Evolutionary conservation across 73 alveolate species (phyloP).

Genomic region (Paramecium pentaurelia): DNA sequence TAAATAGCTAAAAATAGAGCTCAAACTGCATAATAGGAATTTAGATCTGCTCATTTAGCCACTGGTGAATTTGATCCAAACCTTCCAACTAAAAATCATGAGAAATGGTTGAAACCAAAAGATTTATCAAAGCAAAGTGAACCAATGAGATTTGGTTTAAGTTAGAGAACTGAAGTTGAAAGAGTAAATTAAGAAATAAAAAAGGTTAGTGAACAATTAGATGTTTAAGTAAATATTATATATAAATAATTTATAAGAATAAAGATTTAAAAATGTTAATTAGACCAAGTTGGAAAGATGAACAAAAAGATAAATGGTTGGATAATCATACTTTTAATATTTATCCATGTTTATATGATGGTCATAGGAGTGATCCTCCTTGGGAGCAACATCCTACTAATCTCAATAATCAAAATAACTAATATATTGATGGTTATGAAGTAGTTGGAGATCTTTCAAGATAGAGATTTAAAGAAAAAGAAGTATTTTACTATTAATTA

Average conservation of each 20-base stretch:
- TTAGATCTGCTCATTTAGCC: not conserved
- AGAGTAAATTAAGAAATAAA: not conserved
- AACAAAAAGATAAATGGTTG: not conserved
- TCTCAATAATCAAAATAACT: not conserved
- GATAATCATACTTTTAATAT: not conserved
- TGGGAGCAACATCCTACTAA: slow-evolving; percentile 10
- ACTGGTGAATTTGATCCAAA: not conserved
- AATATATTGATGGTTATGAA: slow-evolving; percentile 26
- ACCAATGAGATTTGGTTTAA: slow-evolving; percentile 19
- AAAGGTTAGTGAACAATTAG: not conserved
- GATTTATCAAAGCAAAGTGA: not conserved
- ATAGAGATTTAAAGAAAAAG: slow-evolving; percentile 3
- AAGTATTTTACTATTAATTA: not conserved
- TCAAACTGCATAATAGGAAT: not conserved
- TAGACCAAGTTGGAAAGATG: slow-evolving; percentile 24
- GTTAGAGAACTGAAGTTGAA: not conserved
- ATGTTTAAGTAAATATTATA: not conserved
- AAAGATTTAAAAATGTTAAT: slow-evolving; percentile 9
- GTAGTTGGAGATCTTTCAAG: slow-evolving; percentile 39
- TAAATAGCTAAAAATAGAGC: not conserved
- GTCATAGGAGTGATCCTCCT: slow-evolving; percentile 10
- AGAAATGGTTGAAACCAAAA: not conserved
- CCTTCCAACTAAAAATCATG: not conserved
- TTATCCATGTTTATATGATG: slow-evolving; percentile 37
- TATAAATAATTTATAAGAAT: not conserved